Evolutionary conservation across 1,284 basidiomycete species (phyloP).

Genomic region (Vanrija sp.): DNA sequence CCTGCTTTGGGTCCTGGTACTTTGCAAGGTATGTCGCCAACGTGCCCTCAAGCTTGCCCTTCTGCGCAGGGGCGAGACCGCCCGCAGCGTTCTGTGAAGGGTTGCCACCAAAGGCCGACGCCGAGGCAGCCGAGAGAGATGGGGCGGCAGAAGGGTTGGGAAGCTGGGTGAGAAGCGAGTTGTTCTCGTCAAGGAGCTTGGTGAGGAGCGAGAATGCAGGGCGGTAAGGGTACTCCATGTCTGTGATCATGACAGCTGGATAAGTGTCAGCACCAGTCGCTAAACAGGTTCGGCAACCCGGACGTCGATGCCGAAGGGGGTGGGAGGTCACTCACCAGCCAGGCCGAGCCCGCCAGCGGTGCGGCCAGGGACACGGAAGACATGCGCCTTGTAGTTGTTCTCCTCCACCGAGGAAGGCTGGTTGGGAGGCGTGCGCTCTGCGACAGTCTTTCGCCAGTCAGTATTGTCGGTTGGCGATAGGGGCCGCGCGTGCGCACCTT

Average conservation of each 20-base stretch:
- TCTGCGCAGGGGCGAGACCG: conserved; percentile 47
- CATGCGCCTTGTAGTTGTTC: conserved; percentile 90
- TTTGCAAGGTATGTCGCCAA: conserved; percentile 78
- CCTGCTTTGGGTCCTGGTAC: conserved; percentile 97
- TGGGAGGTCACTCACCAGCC: conserved; percentile 70
- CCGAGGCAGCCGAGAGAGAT: conserved; percentile 38
- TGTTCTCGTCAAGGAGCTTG: conserved; percentile 92
- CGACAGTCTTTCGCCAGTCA: conserved; percentile 63
- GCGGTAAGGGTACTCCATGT: conserved; percentile 93
- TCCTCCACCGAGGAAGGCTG: conserved; percentile 93
- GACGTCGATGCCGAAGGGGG: too few species aligned
- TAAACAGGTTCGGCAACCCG: too few species aligned
- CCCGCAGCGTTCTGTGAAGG: conserved; percentile 44
- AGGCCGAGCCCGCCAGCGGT: conserved; percentile 49
- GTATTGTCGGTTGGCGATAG: not conserved
- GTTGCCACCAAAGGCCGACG: conserved; percentile 45
- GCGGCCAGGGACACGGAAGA: conserved; percentile 57
- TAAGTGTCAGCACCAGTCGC: conserved; percentile 13
- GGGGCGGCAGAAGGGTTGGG: conserved; percentile 39
- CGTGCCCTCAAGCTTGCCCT: conserved; percentile 54
- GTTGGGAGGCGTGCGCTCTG: conserved; percentile 79
- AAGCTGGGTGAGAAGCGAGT: conserved; percentile 60
- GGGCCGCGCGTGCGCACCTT: conserved; percentile 47
- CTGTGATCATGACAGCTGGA: conserved; percentile 84
- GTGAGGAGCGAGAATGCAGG: conserved; percentile 93